Percentiles rank a stretch among this genome's conserved stretches.
phyloP scores from a whole-genome alignment of 169 alveolate species.

The Cryptosporidium sp. region DNA sequence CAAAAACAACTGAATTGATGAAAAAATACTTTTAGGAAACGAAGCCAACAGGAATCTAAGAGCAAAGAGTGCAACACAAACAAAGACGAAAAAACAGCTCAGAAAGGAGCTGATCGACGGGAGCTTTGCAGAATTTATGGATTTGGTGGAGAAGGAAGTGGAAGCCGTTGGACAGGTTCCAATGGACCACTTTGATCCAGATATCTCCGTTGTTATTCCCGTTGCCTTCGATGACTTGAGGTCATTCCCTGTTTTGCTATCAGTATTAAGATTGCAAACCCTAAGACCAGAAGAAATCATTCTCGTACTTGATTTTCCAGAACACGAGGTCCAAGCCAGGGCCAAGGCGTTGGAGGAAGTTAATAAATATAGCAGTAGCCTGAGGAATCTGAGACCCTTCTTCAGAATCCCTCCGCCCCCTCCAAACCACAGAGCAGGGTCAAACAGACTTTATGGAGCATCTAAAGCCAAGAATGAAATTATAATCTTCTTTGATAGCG shows the following conservation, averaged over 20 bases:
- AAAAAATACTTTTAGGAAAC: too few relatives aligned
- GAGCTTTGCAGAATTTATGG: constrained; percentile 22
- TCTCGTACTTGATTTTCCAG: constrained; percentile 55
- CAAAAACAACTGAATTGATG: not conserved
- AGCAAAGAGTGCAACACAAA: not conserved
- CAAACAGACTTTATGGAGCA: constrained; percentile 66
- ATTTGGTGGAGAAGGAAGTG: constrained; percentile 42
- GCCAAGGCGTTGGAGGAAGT: not conserved
- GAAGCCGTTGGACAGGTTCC: constrained; percentile 23
- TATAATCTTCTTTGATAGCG: constrained; percentile 61
- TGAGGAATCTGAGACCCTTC: constrained; percentile 44
- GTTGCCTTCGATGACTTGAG: constrained; percentile 65
- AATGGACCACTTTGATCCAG: constrained; percentile 44
- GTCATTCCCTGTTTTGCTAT: constrained; percentile 52
- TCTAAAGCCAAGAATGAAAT: constrained; percentile 59
- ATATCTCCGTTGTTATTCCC: constrained; percentile 60
- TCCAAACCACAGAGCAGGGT: constrained; percentile 60
- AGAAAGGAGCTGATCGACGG: constrained; percentile 46
- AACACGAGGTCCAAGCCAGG: constrained; percentile 2
- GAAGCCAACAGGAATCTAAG: constrained; percentile 2
- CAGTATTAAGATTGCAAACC: constrained; percentile 61
- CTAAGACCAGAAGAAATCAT: constrained; percentile 68
- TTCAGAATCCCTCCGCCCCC: constrained; percentile 69
- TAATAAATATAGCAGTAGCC: constrained; percentile 21
- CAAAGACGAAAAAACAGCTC: constrained; percentile 18